phyloP scores from a whole-genome alignment of 768 basidiomycete genomes.

The Suillus americanus region DNA sequence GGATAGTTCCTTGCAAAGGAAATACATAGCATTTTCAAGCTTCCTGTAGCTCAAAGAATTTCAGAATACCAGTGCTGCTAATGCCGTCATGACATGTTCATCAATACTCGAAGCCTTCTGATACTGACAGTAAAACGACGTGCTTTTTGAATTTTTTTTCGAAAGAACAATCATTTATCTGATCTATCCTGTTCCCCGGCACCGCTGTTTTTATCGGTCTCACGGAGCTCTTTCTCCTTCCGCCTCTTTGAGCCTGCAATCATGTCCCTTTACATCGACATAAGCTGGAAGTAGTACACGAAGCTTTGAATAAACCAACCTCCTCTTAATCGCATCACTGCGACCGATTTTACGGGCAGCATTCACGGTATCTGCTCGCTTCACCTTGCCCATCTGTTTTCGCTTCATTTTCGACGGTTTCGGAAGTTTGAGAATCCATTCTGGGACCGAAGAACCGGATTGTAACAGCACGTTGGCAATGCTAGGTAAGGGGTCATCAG shows the following conservation, averaged over 20 bases:
- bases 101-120: background rate
- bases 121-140: background rate
- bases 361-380: constrained; percentile 76
- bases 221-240: constrained; percentile 37
- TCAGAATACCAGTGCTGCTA: background rate
- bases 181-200: background rate
- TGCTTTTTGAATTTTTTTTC: background rate
- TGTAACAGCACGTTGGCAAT: constrained; percentile 95
- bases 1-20: background rate
- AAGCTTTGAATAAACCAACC: constrained; percentile 38
- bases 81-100: background rate
- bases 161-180: no score
- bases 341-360: constrained; percentile 67
- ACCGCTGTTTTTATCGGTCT: background rate
- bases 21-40: background rate
- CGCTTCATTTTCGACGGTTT: constrained; percentile 91
- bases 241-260: constrained; percentile 71
- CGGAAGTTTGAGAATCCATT: constrained; percentile 94
- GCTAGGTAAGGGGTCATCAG: constrained; percentile 37
- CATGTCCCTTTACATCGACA: constrained; percentile 62
- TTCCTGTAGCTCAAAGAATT: background rate
- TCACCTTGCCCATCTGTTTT: constrained; percentile 79
- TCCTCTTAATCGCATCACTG: constrained; percentile 69
- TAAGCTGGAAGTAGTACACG: constrained; percentile 3
- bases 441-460: constrained; percentile 87